These are phyloP conservation scores for Graphium sp. DNA, from an alignment of 2,329 filamentous ascomycete species.

Conservation along the genomic window DNA sequence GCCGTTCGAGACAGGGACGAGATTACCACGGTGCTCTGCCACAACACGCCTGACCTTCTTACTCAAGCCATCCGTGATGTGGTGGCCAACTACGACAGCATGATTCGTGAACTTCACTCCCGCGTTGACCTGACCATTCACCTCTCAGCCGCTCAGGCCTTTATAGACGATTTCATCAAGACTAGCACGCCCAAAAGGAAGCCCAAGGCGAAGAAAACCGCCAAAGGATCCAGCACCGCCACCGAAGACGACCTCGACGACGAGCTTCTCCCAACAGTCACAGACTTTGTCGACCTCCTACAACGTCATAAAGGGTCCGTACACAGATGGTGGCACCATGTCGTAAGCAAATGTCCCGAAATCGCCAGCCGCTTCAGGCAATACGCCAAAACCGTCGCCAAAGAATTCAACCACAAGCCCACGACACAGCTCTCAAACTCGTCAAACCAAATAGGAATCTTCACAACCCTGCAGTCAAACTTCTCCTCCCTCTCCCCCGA, in stretches of 20 bases:
- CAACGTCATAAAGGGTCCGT: slow-evolving; percentile 43
- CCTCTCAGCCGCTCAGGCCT: slow-evolving; percentile 47
- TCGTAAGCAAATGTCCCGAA: slow-evolving; percentile 50
- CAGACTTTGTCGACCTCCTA: slow-evolving; percentile 55
- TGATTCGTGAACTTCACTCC: slow-evolving; percentile 56
- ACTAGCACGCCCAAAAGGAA: slow-evolving; percentile 26
- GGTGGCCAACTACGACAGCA: slow-evolving; percentile 54
- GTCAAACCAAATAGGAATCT: slow-evolving; percentile 17
- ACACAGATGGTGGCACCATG: slow-evolving; percentile 56
- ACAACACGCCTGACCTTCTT: slow-evolving; percentile 53
- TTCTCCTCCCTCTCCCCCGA: slow-evolving; percentile 27
- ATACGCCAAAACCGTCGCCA: slow-evolving; percentile 41
- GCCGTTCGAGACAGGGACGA: slow-evolving; percentile 58
- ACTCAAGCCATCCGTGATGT: slow-evolving; percentile 49
- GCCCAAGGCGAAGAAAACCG: too few species aligned
- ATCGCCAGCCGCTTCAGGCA: slow-evolving; percentile 41
- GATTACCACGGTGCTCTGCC: slow-evolving; percentile 50
- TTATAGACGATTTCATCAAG: slow-evolving; percentile 56
- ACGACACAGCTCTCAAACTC: background rate
- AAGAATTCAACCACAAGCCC: slow-evolving; percentile 25
- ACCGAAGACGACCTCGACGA: too few species aligned
- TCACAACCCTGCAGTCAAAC: slow-evolving; percentile 19
- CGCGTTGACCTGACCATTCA: slow-evolving; percentile 55
- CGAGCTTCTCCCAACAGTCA: slow-evolving; percentile 36
- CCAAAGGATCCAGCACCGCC: too few species aligned